phyloP scores from a whole-genome alignment of 2,329 filamentous ascomycete species.

The Paraphoma chrysanthemicola region DNA sequence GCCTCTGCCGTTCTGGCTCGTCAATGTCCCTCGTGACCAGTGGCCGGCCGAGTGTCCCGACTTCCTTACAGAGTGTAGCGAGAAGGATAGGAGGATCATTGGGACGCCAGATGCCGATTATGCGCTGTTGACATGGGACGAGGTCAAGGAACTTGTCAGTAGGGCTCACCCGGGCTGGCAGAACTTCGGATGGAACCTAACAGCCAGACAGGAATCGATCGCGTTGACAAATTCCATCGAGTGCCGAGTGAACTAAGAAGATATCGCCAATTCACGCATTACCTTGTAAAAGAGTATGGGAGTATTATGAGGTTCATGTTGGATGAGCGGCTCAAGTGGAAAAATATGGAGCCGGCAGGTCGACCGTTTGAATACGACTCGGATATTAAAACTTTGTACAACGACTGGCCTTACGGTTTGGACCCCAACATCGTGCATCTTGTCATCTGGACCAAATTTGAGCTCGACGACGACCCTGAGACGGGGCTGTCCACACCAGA shows the following conservation, averaged over 20 bases:
- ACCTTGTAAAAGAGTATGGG: conserved; percentile 71
- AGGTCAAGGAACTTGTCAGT: conserved; percentile 67
- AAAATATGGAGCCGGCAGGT: conserved; percentile 50
- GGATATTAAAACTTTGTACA: conserved; percentile 78
- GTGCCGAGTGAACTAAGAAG: conserved; percentile 77
- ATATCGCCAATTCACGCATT: conserved; percentile 74
- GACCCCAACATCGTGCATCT: conserved; percentile 80
- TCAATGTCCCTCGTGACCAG: conserved; percentile 72
- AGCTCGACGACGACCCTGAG: conserved; percentile 71
- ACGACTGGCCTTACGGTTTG: conserved; percentile 95
- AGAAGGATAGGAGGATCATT: conserved; percentile 75
- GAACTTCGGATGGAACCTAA: background rate
- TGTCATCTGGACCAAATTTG: conserved; percentile 93
- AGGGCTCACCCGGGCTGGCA: conserved; percentile 11
- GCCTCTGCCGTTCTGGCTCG: conserved; percentile 76
- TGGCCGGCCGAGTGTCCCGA: conserved; percentile 73
- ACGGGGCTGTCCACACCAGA: conserved; percentile 71
- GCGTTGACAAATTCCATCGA: conserved; percentile 78
- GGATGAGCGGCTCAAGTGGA: conserved; percentile 73
- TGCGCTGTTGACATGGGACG: conserved; percentile 69
- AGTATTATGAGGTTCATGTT: conserved; percentile 81
- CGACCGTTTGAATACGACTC: conserved; percentile 56
- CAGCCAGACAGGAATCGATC: conserved; percentile 61
- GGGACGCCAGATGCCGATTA: conserved; percentile 73
- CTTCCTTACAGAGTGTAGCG: conserved; percentile 68